These are phyloP conservation scores for Gossypium laxum DNA, from an alignment of 441 rosid genomes.

Conservation along the genomic window DNA sequence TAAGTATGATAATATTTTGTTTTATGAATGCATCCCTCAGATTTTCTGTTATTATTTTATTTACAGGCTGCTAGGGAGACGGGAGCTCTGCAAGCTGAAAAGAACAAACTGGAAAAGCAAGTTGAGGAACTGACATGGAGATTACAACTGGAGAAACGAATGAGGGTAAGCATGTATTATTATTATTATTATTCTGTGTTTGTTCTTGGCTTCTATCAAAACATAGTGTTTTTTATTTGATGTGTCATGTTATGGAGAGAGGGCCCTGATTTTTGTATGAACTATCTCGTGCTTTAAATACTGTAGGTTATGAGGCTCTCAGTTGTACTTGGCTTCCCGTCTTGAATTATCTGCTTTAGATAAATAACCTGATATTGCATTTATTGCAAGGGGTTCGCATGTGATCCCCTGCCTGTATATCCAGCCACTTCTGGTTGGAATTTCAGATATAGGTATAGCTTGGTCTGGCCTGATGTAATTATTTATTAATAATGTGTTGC, in stretches of 20 bases:
- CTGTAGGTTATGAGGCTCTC: not conserved
- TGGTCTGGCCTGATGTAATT: not conserved
- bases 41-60: slow-evolving; percentile 6
- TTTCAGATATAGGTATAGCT: not conserved
- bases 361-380: not conserved
- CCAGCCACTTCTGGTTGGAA: not conserved
- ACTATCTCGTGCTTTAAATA: not conserved
- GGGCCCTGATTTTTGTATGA: not conserved
- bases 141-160: slow-evolving; percentile 77
- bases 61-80: slow-evolving; percentile 94
- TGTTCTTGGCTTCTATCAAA: not conserved
- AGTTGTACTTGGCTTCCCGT: not conserved
- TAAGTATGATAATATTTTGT: not conserved
- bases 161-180: slow-evolving; percentile 48
- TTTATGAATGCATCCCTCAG: not conserved
- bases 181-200: not conserved
- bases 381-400: not conserved
- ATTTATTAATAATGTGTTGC: not conserved
- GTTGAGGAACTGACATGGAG: slow-evolving; percentile 92
- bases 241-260: not conserved
- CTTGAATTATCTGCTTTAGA: not conserved
- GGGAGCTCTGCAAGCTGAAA: slow-evolving; percentile 98
- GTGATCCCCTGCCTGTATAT: not conserved
- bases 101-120: slow-evolving; percentile 87
- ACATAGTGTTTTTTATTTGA: not conserved